Base-by-base conservation (phyloP, 306 rosid genomes). In the Cicer judaicum region DNA sequence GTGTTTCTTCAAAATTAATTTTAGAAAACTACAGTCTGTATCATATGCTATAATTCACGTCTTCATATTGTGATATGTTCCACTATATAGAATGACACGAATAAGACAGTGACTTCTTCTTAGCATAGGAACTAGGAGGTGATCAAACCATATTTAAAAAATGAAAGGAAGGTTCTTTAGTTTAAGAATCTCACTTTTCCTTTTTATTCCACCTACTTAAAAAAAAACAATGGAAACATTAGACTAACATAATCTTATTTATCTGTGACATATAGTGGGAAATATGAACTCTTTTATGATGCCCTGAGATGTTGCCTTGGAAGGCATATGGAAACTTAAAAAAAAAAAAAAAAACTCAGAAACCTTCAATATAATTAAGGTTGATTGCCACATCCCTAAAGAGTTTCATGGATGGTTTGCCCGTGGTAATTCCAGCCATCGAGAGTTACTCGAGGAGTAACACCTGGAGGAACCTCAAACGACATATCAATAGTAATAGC, bases 401-500 rank as follows among this genome's bases (percentile, higher is more conserved):
- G 72, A 81, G 68, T 74, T 34, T 75, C 79, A 71, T 72, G 73
- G 57, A 82, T 65, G 42, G 79, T 55, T 70, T 91, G 84, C 21
- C 70, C 84, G 50, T 83, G 86, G 75, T 84, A 82, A 70, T 90
- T 93, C 98, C 97, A 93, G 14, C 97, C 96, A 16, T 76, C 80
- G 62, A 94, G 91, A 44, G 80, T 79, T 59, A 94, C 85, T 60
- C 81, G 84, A 29, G 97, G 97, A 62, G 86, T 76, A 19, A 88
- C 96, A 79, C 90, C 89, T 0, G 62, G 46, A 79, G 93, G 96
- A 44, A 74, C 85, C 84, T 91, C 86, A 8, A 94, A 94, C 38
- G 87, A 83, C 71, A 94, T 75, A 48, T 81, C 85, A 78, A 91
- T 56, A 2, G 89, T 85, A 88, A 87, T 83, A 67, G 66, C 53